Evolutionary conservation across 805 yeast species (phyloP), one percentile per base, ranked within the genome.

Genomic region (Komagataella pseudopastoris): DNA sequence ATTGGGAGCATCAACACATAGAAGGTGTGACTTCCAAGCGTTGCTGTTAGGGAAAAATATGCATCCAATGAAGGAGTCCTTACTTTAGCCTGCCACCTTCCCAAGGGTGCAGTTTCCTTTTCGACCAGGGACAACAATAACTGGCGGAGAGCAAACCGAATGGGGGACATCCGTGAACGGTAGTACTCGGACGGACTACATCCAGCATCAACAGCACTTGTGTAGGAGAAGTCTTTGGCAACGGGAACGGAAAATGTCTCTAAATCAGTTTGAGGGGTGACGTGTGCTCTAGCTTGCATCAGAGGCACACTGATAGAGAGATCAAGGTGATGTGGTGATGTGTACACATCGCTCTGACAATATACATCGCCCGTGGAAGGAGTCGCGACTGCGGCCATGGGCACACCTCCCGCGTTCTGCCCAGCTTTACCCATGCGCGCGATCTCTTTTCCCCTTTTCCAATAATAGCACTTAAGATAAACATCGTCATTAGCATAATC

Each of bases 11-110:
- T 81, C 49, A 91, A 63, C 49, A 93, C 95, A 63, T 91, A 91
- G 63, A 93, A 93, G 0, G 96, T 88, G 66, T 91, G 99, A 4
- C 95, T 79, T 0, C 96, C 99, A 55, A 93, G 71, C 58, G 85
- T 82, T 16, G 98, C 96, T 3, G 95, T 78, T 72, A 87, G 80
- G 6, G 95, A 85, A 66, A 91, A 91, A 60, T 85, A 93, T 23
- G 71, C 60, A 66, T 90, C 97, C 50, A 82, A 65, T 16, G 64
- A 49, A 1, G 79, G 72, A 44, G 66, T 63, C 52, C 95, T 71
- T 10, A 71, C 59, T 4, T 53, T 48, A 3, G 59, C 51, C 68
- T 91, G 99, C 53, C 87, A 66, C 3, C 56, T 56, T 7, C 74
- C 70, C n/a, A 91, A 64, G 1, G 75, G 53, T 1, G 71, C 75